Conservation (phyloP, 2,329 filamentous ascomycete species). For the Colletotrichum sansevieriae region DNA sequence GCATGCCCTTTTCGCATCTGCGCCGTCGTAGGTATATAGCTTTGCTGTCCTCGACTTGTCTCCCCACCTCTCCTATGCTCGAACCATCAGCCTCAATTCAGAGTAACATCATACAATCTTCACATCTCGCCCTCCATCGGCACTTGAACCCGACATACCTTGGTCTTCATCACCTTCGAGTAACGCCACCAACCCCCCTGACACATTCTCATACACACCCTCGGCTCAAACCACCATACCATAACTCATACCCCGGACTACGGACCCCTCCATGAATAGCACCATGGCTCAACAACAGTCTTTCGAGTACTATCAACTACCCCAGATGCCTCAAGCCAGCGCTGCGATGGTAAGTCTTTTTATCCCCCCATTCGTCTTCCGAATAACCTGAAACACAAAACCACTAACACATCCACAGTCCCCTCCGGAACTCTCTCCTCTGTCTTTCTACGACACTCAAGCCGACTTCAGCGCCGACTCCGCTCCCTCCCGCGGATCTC, state of each 20-base stretch:
- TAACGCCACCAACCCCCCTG: conserved; percentile 25
- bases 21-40: conserved; percentile 35
- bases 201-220: not conserved
- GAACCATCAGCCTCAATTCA: conserved; percentile 33
- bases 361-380: not conserved
- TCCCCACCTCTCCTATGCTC: conserved; percentile 38
- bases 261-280: conserved; percentile 30
- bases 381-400: conserved; percentile 14
- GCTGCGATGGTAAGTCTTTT: conserved; percentile 28
- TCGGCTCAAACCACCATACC: conserved; percentile 13
- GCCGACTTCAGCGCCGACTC: conserved; percentile 53
- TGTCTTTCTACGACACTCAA: conserved; percentile 43
- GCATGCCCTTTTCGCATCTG: not conserved
- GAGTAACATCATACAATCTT: conserved; percentile 27
- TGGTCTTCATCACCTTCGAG: conserved; percentile 1
- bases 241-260: conserved; percentile 11
- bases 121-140: conserved; percentile 32
- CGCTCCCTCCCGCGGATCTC: conserved; percentile 50
- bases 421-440: conserved; percentile 41
- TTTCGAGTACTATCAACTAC: conserved; percentile 40
- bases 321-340: conserved; percentile 33
- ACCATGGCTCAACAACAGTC: conserved; percentile 38
- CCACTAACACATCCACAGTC: conserved; percentile 38
- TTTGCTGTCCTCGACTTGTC: conserved; percentile 27
- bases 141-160: conserved; percentile 24